These are phyloP conservation scores for Neopestalotiopsis rosae DNA, from an alignment of 2,329 filamentous ascomycete species.

Conservation along the genomic window DNA sequence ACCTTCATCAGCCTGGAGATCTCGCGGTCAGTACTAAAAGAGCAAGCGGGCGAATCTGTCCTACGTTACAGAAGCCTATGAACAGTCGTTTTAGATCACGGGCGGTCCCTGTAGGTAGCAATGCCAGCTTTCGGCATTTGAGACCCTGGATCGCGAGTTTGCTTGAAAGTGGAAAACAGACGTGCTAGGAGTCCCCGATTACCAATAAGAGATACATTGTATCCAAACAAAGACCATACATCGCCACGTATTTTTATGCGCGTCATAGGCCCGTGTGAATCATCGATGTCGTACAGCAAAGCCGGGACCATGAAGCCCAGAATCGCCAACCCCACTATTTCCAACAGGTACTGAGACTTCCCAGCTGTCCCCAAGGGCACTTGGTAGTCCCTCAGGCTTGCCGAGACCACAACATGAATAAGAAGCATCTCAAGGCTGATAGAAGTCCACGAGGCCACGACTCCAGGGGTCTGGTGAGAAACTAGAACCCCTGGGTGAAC, in stretches of 20 bases:
- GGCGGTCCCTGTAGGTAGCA: not conserved
- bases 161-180: not conserved
- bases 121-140: conserved; percentile 13
- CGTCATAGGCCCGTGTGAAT: conserved; percentile 5
- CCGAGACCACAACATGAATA: conserved; percentile 6
- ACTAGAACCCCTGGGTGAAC: not conserved
- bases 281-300: not conserved
- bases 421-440: not conserved
- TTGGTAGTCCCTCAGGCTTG: not conserved
- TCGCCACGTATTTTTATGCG: conserved; percentile 11
- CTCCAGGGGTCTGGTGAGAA: not conserved
- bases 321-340: not conserved
- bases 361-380: not conserved
- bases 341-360: not conserved
- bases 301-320: not conserved
- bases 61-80: conserved; percentile 6
- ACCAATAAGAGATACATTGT: not conserved
- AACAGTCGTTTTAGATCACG: not conserved
- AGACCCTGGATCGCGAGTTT: not conserved
- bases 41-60: not conserved
- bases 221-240: not conserved
- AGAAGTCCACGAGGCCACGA: not conserved
- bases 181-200: conserved; percentile 5
- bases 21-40: not conserved
- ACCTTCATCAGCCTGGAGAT: not conserved